Conservation (phyloP, 192 early-diverging fungal species). For the Coemansia sp. region DNA sequence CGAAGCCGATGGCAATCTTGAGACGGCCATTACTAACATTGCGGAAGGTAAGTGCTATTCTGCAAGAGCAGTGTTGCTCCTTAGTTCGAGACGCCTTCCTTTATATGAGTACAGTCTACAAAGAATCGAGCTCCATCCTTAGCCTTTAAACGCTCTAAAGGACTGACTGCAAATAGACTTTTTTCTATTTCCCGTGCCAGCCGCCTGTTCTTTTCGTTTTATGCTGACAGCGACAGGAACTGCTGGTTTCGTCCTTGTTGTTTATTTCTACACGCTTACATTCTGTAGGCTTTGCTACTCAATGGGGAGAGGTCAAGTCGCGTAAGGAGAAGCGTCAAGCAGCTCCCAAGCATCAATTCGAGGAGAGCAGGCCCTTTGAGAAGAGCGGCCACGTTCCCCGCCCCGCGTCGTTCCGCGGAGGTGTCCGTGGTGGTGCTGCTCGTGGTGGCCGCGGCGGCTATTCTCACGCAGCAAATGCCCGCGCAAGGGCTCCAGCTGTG, state of each 20-base stretch:
- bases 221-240: neutral
- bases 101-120: neutral
- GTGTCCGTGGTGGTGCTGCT: conserved; percentile 69
- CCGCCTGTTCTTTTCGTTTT: conserved; percentile 8
- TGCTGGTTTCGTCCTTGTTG: neutral
- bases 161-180: neutral
- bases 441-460: conserved; percentile 67
- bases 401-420: conserved; percentile 58
- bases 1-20: conserved; percentile 86
- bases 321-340: conserved; percentile 60
- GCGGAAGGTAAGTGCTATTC: conserved; percentile 67
- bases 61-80: neutral
- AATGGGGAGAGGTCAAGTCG: conserved; percentile 90
- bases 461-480: conserved; percentile 44
- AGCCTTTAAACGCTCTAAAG: no score
- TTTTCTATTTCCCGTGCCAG: neutral
- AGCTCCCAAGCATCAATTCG: conserved; percentile 57
- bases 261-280: conserved; percentile 5
- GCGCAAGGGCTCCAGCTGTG: conserved; percentile 33
- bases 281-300: conserved; percentile 68
- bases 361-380: conserved; percentile 50
- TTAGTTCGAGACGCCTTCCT: neutral
- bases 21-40: conserved; percentile 78
- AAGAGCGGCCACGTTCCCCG: conserved; percentile 59
- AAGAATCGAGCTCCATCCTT: neutral